Percentiles rank a stretch among this genome's conserved stretches.
These are phyloP conservation scores for Erigeron philadelphicus DNA, from an alignment of 140 eudicot species.

Conservation along the genomic window DNA sequence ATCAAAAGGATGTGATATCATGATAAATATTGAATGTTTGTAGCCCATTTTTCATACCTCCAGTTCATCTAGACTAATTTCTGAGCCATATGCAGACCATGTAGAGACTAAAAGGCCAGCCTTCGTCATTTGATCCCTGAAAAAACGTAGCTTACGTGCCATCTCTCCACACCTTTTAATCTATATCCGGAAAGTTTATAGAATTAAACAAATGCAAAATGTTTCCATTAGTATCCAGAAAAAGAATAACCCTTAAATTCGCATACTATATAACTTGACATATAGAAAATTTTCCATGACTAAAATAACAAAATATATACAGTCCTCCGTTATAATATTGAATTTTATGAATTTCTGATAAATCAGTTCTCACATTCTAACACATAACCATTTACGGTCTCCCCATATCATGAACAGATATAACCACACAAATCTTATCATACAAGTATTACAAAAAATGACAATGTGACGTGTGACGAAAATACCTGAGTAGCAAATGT, in stretches of 20 bases:
- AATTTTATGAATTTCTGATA: no score
- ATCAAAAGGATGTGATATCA: constrained; percentile 8
- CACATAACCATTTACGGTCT: not conserved
- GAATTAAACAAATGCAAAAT: not conserved
- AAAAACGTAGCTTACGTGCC: constrained; percentile 79
- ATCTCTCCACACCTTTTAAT: constrained; percentile 81
- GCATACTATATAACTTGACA: no score
- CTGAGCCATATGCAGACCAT: constrained; percentile 33
- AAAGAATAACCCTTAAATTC: not conserved
- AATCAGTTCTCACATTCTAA: not conserved
- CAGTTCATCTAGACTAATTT: constrained; percentile 47
- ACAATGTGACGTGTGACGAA: constrained; percentile 12
- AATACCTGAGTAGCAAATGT: constrained; percentile 81
- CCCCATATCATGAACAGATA: not conserved
- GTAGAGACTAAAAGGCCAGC: constrained; percentile 58
- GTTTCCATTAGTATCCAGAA: not conserved
- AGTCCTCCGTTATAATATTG: not conserved
- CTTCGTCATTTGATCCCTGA: constrained; percentile 65
- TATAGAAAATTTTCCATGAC: no score
- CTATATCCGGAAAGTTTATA: constrained; percentile 33
- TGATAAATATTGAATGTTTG: not conserved
- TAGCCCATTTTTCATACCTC: constrained; percentile 41
- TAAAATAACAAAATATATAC: no score
- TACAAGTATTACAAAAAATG: not conserved
- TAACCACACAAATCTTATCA: not conserved